Base-by-base conservation (phyloP, 352 stramenopile genomes). In the Phytophthora citrophthora region DNA sequence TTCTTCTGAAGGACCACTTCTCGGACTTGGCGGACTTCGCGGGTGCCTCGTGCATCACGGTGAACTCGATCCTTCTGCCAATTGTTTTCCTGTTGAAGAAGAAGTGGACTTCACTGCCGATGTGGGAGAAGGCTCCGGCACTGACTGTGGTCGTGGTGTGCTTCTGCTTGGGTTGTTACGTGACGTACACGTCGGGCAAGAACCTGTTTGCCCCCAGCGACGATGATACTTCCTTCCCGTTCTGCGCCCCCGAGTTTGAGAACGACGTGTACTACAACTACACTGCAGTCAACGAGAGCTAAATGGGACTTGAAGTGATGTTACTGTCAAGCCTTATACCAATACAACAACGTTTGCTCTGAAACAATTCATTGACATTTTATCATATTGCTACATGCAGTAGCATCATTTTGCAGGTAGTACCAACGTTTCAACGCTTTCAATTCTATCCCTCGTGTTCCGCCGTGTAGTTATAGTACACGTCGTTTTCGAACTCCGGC, bases 391-490 rank as follows among this genome's bases (percentile, higher is more conserved):
- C n/a, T 13, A 15, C 15, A 16, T 41, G 13, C 18, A 18, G 1
- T 7, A 8, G 8, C 8, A 41, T 10, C 36, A 41, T 13, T n/a
- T 40, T 10, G 20, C 20, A 20, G 1, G 20, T 20, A 40, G n/a
- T 20, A 20, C 20, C 20, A 40, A 2, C 13, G 7, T n/a, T 20
- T 11, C 1, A 5, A 41, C 11, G 12, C 18, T 41, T 41, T 41
- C 4, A 6, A 20, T 6, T 18, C 15, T 76, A 69, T 18, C 24
- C 52, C 45, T 79, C 69, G 24, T 77, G 69, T 9, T 36, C 51
- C n/a, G 60, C 68, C 4, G 74, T 79, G 47, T 72, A 74, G 58
- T 82, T 82, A 49, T 76, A 78, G 54, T 81, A 81, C 32, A 81
- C 51, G 4, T 46, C 49, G 26, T 76, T 73, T 45, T 74, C 64